phyloP scores from a whole-genome alignment of 2,329 filamentous ascomycete genomes.

The Onygenales sp. region DNA sequence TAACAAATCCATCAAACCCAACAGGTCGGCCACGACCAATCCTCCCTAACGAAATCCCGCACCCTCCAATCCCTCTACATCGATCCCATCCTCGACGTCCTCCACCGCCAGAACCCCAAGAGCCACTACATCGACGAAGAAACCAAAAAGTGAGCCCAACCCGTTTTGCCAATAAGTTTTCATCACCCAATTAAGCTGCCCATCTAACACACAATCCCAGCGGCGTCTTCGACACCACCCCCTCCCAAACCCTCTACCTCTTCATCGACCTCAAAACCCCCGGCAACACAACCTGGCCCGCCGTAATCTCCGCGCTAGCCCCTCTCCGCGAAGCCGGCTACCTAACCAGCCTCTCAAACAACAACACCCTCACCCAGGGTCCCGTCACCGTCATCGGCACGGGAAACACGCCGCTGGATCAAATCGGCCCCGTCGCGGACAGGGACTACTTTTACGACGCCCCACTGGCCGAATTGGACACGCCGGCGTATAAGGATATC shows the following conservation, averaged over 20 bases:
- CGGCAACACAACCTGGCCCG: constrained; percentile 46
- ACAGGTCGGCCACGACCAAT: constrained; percentile 47
- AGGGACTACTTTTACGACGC: constrained; percentile 55
- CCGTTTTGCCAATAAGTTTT: background rate
- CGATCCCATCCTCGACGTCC: constrained; percentile 47
- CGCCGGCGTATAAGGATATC: constrained; percentile 34
- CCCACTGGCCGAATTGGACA: constrained; percentile 37
- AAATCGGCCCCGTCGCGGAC: constrained; percentile 36
- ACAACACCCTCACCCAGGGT: constrained; percentile 35
- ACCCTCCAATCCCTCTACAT: constrained; percentile 52
- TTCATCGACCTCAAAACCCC: constrained; percentile 57
- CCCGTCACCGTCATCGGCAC: constrained; percentile 56
- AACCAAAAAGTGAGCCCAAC: constrained; percentile 38
- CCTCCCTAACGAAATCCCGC: constrained; percentile 41
- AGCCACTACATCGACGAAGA: constrained; percentile 38
- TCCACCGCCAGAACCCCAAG: constrained; percentile 47
- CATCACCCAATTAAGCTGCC: background rate
- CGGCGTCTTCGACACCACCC: constrained; percentile 51
- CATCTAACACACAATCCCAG: constrained; percentile 13
- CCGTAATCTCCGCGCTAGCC: constrained; percentile 46
- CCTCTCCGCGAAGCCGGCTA: constrained; percentile 47
- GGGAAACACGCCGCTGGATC: constrained; percentile 43
- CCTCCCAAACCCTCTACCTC: constrained; percentile 52
- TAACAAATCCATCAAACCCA: background rate
- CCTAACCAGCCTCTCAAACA: constrained; percentile 42